Percentiles rank a stretch among this genome's conserved stretches.
Evolutionary conservation across 345 rosid species (phyloP).

Genomic region (Brassica juncea): DNA sequence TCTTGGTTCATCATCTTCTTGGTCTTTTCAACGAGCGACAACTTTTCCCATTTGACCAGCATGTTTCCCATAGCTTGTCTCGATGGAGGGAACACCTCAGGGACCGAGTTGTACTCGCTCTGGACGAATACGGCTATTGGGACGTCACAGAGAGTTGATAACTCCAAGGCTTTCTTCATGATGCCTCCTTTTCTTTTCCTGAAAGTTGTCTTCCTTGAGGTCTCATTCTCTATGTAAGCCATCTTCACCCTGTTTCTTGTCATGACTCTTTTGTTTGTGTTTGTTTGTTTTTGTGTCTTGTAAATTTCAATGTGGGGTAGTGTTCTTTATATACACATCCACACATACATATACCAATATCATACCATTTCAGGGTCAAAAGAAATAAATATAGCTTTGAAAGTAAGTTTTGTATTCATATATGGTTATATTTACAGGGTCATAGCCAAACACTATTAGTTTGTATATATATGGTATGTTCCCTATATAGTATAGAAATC

Average conservation of each 20-base stretch:
- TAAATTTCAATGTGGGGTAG: not conserved
- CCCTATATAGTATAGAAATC: not conserved
- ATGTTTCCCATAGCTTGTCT: not conserved
- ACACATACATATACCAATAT: not conserved
- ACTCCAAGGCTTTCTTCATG: conserved; percentile 65
- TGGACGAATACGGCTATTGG: conserved; percentile 50
- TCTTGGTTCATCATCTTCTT: not conserved
- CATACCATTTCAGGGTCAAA: not conserved
- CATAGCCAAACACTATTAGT: not conserved
- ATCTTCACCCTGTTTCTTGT: conserved; percentile 62
- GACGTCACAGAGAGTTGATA: conserved; percentile 60
- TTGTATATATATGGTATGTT: not conserved
- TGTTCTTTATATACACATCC: conserved; percentile 5
- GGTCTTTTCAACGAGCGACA: not conserved
- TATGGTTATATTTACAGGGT: not conserved
- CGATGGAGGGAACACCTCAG: conserved; percentile 56
- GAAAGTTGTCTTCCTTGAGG: conserved; percentile 56
- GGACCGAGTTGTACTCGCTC: conserved; percentile 40
- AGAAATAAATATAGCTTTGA: not conserved
- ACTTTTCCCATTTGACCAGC: not conserved
- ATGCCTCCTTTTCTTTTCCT: conserved; percentile 69
- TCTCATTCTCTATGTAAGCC: conserved; percentile 47
- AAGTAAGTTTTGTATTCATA: not conserved
- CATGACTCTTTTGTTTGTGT: conserved; percentile 35
- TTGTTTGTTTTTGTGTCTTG: not conserved